phyloP scores from a whole-genome alignment of 768 basidiomycete species.

The Lentinula boryana region DNA sequence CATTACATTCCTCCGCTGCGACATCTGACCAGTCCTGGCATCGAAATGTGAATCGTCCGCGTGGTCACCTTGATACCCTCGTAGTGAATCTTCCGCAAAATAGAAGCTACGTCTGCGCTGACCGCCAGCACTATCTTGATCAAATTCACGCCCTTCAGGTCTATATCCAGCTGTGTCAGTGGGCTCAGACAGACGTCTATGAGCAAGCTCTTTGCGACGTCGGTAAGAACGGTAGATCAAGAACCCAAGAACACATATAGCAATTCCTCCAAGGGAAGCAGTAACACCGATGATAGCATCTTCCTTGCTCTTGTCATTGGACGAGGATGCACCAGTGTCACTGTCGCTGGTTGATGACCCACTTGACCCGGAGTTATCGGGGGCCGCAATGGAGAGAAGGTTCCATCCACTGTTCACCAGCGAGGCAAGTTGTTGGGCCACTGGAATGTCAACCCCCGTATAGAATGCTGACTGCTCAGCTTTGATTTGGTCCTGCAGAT shows the following conservation, averaged over 20 bases:
- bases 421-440: conserved; percentile 52
- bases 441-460: conserved; percentile 32
- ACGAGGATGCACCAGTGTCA: conserved; percentile 21
- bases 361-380: conserved; percentile 17
- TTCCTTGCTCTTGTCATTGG: conserved; percentile 48
- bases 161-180: conserved; percentile 33
- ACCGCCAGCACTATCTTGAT: conserved; percentile 69
- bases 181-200: conserved; percentile 65
- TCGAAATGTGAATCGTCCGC: conserved; percentile 26
- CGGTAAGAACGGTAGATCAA: conserved; percentile 67
- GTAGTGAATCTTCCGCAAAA: conserved; percentile 78
- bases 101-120: conserved; percentile 77
- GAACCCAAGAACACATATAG: conserved; percentile 64
- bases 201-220: conserved; percentile 61
- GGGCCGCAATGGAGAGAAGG: conserved; percentile 40
- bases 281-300: conserved; percentile 93
- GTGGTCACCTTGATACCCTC: conserved; percentile 43
- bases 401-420: conserved; percentile 69
- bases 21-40: conserved; percentile 26
- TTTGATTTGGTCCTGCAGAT: conserved; percentile 42
- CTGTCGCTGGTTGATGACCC: conserved; percentile 16
- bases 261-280: conserved; percentile 72
- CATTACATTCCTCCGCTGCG: conserved; percentile 50
- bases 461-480: conserved; percentile 24
- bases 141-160: conserved; percentile 68